Evolutionary conservation across 192 early-diverging fungal species (phyloP).

Genomic region (Backusella circina): DNA sequence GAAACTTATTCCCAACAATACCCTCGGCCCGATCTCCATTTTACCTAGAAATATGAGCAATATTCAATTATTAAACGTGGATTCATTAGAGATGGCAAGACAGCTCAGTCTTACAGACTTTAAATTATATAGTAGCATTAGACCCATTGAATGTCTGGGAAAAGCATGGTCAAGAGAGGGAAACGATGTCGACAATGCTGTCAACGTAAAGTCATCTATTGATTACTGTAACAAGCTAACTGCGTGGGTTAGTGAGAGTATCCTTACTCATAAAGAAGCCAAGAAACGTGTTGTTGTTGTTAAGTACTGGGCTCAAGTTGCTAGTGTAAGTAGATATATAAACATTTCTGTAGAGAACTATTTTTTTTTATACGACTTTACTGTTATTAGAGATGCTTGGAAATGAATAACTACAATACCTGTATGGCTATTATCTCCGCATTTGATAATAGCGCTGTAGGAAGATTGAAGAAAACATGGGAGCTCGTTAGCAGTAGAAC

Average conservation of each 20-base stretch:
- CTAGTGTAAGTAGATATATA: constrained; percentile 45
- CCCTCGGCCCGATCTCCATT: constrained; percentile 70
- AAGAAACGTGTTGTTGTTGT: constrained; percentile 76
- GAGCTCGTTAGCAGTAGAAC: constrained; percentile 53
- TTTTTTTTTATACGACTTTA: neutral
- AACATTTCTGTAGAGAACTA: neutral
- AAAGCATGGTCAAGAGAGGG: constrained; percentile 78
- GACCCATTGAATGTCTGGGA: constrained; percentile 83
- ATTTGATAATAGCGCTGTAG: constrained; percentile 83
- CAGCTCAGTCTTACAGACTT: constrained; percentile 91
- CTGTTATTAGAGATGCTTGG: constrained; percentile 59
- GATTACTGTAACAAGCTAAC: constrained; percentile 78
- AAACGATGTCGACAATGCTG: constrained; percentile 59
- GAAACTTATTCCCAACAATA: constrained; percentile 61
- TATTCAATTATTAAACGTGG: constrained; percentile 81
- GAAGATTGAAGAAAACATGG: constrained; percentile 89
- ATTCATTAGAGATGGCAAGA: constrained; percentile 90
- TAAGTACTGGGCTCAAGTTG: constrained; percentile 82
- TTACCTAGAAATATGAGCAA: constrained; percentile 75
- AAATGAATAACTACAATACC: constrained; percentile 94
- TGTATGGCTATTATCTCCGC: constrained; percentile 87
- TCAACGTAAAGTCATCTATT: constrained; percentile 87
- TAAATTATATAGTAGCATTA: constrained; percentile 75
- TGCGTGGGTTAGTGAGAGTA: constrained; percentile 82
- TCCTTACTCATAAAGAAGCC: constrained; percentile 74